A percentile compares a stretch with the other conserved stretches of the same genome.
phyloP scores from a whole-genome alignment of 345 rosid species.

The Salix koriyanagi region DNA sequence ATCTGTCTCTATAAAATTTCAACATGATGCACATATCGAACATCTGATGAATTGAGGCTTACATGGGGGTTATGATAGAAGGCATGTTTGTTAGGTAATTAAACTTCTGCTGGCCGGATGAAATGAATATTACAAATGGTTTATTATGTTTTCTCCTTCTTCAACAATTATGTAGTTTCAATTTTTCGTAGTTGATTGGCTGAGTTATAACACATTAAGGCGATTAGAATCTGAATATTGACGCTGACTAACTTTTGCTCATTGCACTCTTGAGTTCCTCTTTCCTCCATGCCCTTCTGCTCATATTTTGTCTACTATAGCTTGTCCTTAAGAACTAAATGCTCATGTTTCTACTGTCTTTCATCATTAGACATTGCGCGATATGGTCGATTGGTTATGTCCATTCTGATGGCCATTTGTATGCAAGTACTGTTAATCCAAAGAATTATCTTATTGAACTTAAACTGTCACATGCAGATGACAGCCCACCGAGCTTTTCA shows the following conservation, averaged over 20 bases:
- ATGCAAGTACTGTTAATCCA: not conserved
- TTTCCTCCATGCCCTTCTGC: not conserved
- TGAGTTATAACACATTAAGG: not conserved
- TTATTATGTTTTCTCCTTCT: not conserved
- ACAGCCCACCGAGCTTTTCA: constrained; percentile 96
- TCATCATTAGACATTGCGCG: not conserved
- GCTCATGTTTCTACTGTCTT: not conserved
- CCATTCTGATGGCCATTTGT: not conserved
- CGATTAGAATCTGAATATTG: not conserved
- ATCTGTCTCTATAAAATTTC: not conserved
- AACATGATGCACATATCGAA: not conserved
- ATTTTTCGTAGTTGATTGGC: not conserved
- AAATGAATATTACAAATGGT: not conserved
- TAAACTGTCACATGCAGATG: constrained; percentile 55
- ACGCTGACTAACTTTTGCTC: not conserved
- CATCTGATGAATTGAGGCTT: not conserved
- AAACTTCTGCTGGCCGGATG: not conserved
- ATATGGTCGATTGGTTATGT: not conserved
- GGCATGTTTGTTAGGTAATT: not conserved
- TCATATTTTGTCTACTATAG: not conserved
- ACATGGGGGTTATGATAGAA: not conserved
- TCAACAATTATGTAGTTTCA: not conserved
- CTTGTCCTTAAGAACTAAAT: not conserved
- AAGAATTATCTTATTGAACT: not conserved
- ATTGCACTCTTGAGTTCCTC: not conserved